Evolutionary conservation across 768 basidiomycete species (phyloP), one percentile per base, ranked within the genome.

Genomic region (Tylopilus subfusipes): DNA sequence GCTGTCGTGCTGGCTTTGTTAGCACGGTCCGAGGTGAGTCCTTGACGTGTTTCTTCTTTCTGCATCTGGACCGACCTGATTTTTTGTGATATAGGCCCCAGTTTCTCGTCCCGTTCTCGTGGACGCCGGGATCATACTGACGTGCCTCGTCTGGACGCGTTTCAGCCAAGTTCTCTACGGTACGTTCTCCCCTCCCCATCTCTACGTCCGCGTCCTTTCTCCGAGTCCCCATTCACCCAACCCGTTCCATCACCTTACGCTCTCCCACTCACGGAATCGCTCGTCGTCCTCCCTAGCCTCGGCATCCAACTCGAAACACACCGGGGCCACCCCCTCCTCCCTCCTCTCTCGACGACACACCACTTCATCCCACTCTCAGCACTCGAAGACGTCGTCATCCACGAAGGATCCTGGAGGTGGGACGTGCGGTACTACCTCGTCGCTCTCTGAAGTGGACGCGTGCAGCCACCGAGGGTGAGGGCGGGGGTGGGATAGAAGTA

Each of bases 221-320:
- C 25, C 12, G 4, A 7, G 7, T 27, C 25, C 25, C 25, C 25
- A 3, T 27, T 27, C 4, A 1, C 6, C 5, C 9, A 1, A 0
- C 5, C 36, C 22, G 4, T 11, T n/a, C 40, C 12, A 21, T 42
- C n/a, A 7, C 7, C 21, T 14, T 45, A 14, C 33, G 16, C 9
- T 16, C 18, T 16, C 18, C 25, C 49, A 19, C 38, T 4, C 24
- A n/a, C 51, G 91, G 90, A 92, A 71, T 89, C 87, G 19, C 72
- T 91, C 5, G 68, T 90, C 40, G 74, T 86, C 34, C 66, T 90
- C 42, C 84, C 85, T 9, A 72, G 76, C 1, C 81, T 86, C 50
- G 90, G 90, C 12, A 73, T 93, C 39, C 90, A 92, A 63, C 69
- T 92, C 3, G 88, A 91, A 67, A 85, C 82, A 0, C 82, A 82